A percentile compares a stretch with the other conserved stretches of the same genome.
These are phyloP conservation scores for Phaffia australis DNA, from an alignment of 768 basidiomycete genomes.

Conservation along the genomic window DNA sequence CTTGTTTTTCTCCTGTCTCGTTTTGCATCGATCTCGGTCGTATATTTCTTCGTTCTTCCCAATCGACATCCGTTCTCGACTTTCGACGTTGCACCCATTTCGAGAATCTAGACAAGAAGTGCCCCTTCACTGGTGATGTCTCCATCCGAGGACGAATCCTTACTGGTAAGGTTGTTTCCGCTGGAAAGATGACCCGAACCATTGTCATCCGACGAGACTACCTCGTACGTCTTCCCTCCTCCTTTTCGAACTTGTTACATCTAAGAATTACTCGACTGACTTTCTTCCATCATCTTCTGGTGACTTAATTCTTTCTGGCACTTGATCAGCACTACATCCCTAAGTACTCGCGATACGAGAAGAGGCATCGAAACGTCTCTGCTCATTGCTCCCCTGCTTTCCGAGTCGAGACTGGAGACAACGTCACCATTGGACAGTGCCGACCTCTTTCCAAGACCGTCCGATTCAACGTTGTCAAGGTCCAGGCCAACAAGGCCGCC, in stretches of 20 bases:
- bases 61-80: neutral
- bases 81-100: neutral
- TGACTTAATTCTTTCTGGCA: conserved; percentile 48
- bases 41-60: neutral
- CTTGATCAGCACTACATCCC: conserved; percentile 70
- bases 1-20: neutral
- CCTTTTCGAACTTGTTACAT: conserved; percentile 30
- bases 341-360: conserved; percentile 95
- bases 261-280: neutral
- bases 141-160: conserved; percentile 99
- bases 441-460: conserved; percentile 97
- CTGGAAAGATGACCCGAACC: conserved; percentile 93
- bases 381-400: conserved; percentile 96
- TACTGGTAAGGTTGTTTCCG: conserved; percentile 92
- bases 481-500: conserved; percentile 63
- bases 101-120: conserved; percentile 77
- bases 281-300: conserved; percentile 43
- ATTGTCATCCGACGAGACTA: conserved; percentile 72
- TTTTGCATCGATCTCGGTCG: neutral
- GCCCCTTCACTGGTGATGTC: conserved; percentile 92
- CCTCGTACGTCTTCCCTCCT: conserved; percentile 28
- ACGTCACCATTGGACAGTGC: conserved; percentile 98
- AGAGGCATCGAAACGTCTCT: conserved; percentile 90
- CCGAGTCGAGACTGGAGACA: conserved; percentile 90
- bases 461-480: conserved; percentile 75